Evolutionary conservation across 495 filamentous ascomycete genomes (phyloP).

Genomic region (Xylaria longipes): DNA sequence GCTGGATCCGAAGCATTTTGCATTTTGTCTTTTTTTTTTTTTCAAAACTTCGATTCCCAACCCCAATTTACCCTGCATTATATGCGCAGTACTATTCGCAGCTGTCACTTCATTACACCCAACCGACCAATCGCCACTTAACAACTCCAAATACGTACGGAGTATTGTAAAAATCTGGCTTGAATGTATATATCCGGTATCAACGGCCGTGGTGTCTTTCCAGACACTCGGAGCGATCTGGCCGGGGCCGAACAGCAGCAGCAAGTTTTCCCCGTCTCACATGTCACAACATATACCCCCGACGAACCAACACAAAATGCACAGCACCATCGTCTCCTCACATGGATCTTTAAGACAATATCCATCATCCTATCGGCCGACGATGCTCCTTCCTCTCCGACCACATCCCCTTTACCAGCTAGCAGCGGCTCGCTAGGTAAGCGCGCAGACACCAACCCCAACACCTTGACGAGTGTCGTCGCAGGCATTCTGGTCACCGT

Average conservation of each 20-base stretch:
- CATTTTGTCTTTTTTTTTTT: neutral
- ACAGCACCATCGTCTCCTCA: neutral
- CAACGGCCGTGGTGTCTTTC: constrained; percentile 1
- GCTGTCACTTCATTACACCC: neutral
- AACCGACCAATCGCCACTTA: constrained; percentile 15
- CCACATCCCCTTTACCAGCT: neutral
- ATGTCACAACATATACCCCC: constrained; percentile 8
- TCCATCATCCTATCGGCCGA: neutral
- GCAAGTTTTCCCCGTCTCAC: constrained; percentile 4
- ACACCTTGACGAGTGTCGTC: constrained; percentile 22
- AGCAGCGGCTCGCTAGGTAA: constrained; percentile 15
- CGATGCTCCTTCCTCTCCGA: neutral
- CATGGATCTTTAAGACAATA: constrained; percentile 12
- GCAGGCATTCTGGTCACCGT: constrained; percentile 22
- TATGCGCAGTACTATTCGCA: constrained; percentile 4
- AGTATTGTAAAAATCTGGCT: neutral
- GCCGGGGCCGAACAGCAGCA: constrained; percentile 7
- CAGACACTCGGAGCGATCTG: constrained; percentile 7
- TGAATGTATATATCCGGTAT: constrained; percentile 24
- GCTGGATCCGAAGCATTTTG: constrained; percentile 1
- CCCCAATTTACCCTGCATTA: neutral
- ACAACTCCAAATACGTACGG: neutral
- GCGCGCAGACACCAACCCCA: constrained; percentile 11
- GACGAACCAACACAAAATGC: constrained; percentile 3
- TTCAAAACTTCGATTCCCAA: neutral